phyloP scores from a whole-genome alignment of 2,329 filamentous ascomycete species.

The Purpureocillium lavendulum region DNA sequence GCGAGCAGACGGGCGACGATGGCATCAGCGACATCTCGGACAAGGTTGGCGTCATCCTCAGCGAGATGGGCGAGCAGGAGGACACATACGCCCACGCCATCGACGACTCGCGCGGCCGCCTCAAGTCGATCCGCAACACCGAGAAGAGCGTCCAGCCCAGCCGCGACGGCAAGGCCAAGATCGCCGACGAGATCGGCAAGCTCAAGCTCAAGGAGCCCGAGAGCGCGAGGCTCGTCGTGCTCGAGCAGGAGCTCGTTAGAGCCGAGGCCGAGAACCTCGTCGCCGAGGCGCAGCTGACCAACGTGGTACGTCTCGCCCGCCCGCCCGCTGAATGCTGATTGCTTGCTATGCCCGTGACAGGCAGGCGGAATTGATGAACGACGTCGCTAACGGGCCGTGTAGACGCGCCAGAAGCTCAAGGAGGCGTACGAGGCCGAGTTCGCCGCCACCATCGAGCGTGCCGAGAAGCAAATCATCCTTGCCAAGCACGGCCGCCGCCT shows the following conservation, averaged over 20 bases:
- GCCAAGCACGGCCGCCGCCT: constrained; percentile 84
- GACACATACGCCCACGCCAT: constrained; percentile 78
- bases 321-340: too few species aligned
- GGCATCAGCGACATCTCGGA: constrained; percentile 83
- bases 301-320: constrained; percentile 61
- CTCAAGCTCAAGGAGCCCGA: constrained; percentile 88
- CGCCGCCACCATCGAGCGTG: constrained; percentile 84
- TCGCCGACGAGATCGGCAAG: constrained; percentile 85
- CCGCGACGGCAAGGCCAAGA: constrained; percentile 77
- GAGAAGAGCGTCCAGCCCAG: constrained; percentile 93
- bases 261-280: constrained; percentile 95
- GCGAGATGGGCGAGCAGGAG: constrained; percentile 91
- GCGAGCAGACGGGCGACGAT: constrained; percentile 83
- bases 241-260: constrained; percentile 94
- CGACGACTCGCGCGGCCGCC: constrained; percentile 71
- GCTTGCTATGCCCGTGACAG: too few species aligned
- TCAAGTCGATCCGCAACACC: constrained; percentile 93
- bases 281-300: constrained; percentile 91
- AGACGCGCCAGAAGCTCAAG: constrained; percentile 95
- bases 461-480: constrained; percentile 93
- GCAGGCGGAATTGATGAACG: too few species aligned
- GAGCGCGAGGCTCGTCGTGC: constrained; percentile 68
- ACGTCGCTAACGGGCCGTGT: too few species aligned
- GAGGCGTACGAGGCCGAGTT: constrained; percentile 88
- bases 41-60: constrained; percentile 87